A percentile compares a stretch with the other conserved stretches of the same genome.
phyloP scores from a whole-genome alignment of 2,329 filamentous ascomycete genomes.

The Xylaria sp. region DNA sequence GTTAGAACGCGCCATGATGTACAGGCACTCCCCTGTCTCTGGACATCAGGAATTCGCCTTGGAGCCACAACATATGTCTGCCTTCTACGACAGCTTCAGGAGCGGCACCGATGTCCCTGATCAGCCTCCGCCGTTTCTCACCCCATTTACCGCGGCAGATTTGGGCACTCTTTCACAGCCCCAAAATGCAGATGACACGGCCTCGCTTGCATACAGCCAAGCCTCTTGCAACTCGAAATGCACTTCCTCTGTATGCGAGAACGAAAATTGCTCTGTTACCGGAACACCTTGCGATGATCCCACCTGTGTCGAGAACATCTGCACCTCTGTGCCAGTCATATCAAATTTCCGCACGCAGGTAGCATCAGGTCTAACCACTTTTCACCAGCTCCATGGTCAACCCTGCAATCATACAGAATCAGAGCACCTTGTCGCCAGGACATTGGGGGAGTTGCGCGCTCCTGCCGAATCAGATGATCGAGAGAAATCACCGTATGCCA shows the following conservation, averaged over 20 bases:
- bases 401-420: constrained; percentile 39
- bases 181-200: constrained; percentile 30
- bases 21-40: neutral
- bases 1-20: neutral
- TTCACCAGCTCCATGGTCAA: constrained; percentile 25
- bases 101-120: constrained; percentile 4
- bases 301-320: constrained; percentile 32
- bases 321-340: constrained; percentile 7
- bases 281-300: constrained; percentile 38
- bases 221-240: constrained; percentile 31
- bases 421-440: constrained; percentile 41
- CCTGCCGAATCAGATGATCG: constrained; percentile 27
- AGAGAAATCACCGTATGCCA: constrained; percentile 19
- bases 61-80: neutral
- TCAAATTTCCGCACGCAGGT: neutral
- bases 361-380: neutral
- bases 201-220: constrained; percentile 32
- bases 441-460: constrained; percentile 36
- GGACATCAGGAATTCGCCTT: neutral
- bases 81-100: constrained; percentile 6
- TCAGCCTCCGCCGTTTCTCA: constrained; percentile 8
- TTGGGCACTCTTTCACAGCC: constrained; percentile 20
- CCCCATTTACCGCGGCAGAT: constrained; percentile 30
- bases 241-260: constrained; percentile 38
- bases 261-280: constrained; percentile 37